Evolutionary conservation across 139 green algal genomes (phyloP).

Genomic region (Asterochloris erici): DNA sequence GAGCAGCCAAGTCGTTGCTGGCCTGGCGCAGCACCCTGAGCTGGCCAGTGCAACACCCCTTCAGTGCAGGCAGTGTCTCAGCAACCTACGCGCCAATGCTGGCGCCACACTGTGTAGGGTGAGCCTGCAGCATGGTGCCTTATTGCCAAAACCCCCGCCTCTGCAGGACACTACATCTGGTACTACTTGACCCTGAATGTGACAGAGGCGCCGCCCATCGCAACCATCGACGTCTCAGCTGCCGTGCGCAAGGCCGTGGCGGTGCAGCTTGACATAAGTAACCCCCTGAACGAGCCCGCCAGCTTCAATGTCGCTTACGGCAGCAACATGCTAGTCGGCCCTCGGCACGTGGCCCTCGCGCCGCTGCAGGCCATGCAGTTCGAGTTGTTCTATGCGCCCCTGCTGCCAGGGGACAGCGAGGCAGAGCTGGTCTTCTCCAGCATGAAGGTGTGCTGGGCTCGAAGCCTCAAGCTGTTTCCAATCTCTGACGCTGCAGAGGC

Average conservation of each 20-base stretch:
- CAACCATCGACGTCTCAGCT: constrained; percentile 43
- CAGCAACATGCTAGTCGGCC: constrained; percentile 38
- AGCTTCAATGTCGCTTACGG: constrained; percentile 40
- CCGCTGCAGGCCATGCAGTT: constrained; percentile 25
- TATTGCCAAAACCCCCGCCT: constrained; percentile 3
- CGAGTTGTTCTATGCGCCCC: constrained; percentile 59
- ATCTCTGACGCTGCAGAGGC: no score
- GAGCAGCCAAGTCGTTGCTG: no score
- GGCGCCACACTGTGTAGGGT: no score
- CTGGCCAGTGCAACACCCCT: no score
- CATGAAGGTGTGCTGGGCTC: constrained; percentile 33
- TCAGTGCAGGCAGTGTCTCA: no score
- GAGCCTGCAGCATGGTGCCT: no score
- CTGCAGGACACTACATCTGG: constrained; percentile 64
- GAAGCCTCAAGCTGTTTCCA: no score
- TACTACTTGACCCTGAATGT: constrained; percentile 56
- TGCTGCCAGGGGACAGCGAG: constrained; percentile 31
- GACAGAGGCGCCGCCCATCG: constrained; percentile 48
- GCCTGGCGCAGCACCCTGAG: no score
- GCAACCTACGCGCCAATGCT: no score
- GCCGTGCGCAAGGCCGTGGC: constrained; percentile 40
- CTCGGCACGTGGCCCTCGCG: constrained; percentile 19
- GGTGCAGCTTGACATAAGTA: constrained; percentile 37
- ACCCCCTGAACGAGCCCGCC: constrained; percentile 44
- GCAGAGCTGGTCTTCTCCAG: constrained; percentile 46